Evolutionary conservation across 1,139 yeast species (phyloP), one percentile per base, ranked within the genome.

Genomic region (Spencermartinsiella ligniputridi): DNA sequence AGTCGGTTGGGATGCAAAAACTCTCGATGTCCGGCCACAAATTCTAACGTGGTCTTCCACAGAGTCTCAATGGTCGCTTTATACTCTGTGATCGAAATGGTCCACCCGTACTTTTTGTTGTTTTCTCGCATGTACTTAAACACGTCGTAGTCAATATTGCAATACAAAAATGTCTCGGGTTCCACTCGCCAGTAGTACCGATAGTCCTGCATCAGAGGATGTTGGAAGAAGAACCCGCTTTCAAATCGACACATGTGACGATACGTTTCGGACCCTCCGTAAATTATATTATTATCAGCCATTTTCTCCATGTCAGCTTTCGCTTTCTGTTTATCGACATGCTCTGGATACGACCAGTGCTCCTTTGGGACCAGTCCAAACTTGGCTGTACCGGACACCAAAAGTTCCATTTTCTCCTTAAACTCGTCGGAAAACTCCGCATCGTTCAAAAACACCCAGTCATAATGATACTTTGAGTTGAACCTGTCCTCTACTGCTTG

Each of bases 371-470:
- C 79, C 19, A 62, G 42, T 2, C 84, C 90, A 58, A 77, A 84
- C 54, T 74, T 70, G 29, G 80, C 77, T n/a, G 67, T 68, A 8
- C 92, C 92, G 11, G 81, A 71, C 5, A 78, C 77, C 24, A 79
- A 60, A 12, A 72, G 66, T 1, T 68, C 46, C 8, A 81, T 71
- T 47, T 69, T 64, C 22, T 67, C 65, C 53, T 72, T 75, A 63
- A 83, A 83, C 40, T 81, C 81, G 11, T 74, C 72, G 20, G 73
- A 62, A 58, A 82, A 81, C 17, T 69, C 74, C 51, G 74, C 83
- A 52, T 83, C 83, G 63, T 83, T 83, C 48, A 84, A 69, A 59
- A 85, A 85, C 11, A 84, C 84, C 94, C 94, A 85, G 61, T 84
- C 92, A 61, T 85, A 85, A 56, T 81, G 71, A 66, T 65, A 84